Evolutionary conservation across 768 basidiomycete genomes (phyloP).

Genomic region (Xanthoconium stramineum): DNA sequence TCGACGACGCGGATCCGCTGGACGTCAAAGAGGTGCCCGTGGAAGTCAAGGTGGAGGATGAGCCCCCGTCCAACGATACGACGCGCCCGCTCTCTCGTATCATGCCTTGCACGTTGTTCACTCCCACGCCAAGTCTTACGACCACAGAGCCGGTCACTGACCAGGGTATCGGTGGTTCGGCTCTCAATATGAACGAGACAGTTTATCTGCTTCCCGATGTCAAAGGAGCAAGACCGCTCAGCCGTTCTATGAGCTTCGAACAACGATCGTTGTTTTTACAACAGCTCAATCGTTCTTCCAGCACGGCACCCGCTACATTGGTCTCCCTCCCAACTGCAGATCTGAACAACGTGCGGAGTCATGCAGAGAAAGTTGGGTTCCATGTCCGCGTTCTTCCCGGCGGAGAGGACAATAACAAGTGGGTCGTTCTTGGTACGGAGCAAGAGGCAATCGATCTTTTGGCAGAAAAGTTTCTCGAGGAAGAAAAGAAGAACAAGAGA

Average conservation of each 20-base stretch:
- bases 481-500: constrained; percentile 24
- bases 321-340: constrained; percentile 47
- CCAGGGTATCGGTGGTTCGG: constrained; percentile 28
- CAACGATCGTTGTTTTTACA: constrained; percentile 51
- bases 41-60: constrained; percentile 7
- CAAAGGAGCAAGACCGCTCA: constrained; percentile 31
- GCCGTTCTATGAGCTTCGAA: constrained; percentile 48
- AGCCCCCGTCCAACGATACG: background rate
- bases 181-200: constrained; percentile 26
- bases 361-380: constrained; percentile 45
- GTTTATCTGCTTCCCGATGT: constrained; percentile 22
- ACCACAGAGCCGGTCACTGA: constrained; percentile 32
- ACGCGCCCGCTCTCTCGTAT: constrained; percentile 26
- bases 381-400: constrained; percentile 38
- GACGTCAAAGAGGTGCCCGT: constrained; percentile 36
- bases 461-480: constrained; percentile 27
- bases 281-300: constrained; percentile 37
- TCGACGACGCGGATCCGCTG: constrained; percentile 31
- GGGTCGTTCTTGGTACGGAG: constrained; percentile 54
- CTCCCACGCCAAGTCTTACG: constrained; percentile 41
- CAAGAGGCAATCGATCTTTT: constrained; percentile 41
- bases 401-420: constrained; percentile 32
- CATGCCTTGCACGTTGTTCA: constrained; percentile 57
- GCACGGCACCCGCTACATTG: constrained; percentile 42
- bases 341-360: constrained; percentile 36